phyloP scores from a whole-genome alignment of 148 eudicot genomes.

The Camellia japonica region DNA sequence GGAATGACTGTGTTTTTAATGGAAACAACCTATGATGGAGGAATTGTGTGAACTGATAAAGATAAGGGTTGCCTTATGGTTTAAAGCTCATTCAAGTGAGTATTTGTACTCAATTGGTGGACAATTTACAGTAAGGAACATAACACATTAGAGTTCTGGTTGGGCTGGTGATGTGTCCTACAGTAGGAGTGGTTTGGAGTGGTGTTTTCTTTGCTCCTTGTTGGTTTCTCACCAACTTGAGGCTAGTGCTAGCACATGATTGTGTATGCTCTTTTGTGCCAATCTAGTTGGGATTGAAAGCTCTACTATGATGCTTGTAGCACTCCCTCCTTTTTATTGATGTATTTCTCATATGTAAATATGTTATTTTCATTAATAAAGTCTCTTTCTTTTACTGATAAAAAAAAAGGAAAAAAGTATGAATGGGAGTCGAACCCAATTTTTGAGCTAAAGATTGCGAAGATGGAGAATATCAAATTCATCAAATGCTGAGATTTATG shows the following conservation, averaged over 20 bases:
- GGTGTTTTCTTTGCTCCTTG: neutral
- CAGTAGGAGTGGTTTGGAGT: neutral
- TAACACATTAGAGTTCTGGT: neutral
- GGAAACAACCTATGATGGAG: no score
- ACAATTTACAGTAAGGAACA: no score
- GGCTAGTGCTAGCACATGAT: neutral
- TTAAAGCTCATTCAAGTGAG: neutral
- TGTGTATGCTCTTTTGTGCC: no score
- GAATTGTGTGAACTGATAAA: no score
- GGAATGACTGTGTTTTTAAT: no score
- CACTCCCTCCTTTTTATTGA: no score
- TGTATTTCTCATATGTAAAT: neutral
- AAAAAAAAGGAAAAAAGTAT: no score
- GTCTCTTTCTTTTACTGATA: neutral
- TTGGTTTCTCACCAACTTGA: neutral
- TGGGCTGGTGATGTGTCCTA: neutral
- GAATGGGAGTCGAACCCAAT: neutral
- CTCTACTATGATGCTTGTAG: no score
- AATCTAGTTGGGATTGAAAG: neutral
- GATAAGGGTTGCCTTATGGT: neutral
- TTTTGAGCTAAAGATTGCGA: neutral
- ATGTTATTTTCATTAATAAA: no score
- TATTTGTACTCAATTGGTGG: neutral
- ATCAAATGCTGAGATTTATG: neutral
- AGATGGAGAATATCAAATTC: neutral